These are phyloP conservation scores for Cephaloascus albidus DNA, from an alignment of 805 yeast species.

Conservation along the genomic window DNA sequence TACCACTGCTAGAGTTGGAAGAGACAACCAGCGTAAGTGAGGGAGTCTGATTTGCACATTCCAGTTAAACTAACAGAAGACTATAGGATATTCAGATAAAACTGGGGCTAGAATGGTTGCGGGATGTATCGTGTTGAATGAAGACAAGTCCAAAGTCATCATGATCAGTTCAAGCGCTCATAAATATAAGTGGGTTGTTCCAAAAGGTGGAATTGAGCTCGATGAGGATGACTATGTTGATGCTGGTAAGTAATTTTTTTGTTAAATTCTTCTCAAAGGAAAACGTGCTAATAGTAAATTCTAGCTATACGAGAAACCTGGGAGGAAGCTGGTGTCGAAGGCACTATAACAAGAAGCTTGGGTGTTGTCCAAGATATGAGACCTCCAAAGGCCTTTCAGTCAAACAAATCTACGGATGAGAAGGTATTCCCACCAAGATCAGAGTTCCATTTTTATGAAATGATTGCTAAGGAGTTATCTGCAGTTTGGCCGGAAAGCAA, in stretches of 20 bases:
- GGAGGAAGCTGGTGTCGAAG: constrained; percentile 95
- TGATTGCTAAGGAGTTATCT: constrained; percentile 48
- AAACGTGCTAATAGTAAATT: constrained; percentile 17
- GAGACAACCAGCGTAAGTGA: constrained; percentile 35
- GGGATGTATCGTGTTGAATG: constrained; percentile 74
- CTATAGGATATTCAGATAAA: constrained; percentile 34
- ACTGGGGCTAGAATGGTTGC: constrained; percentile 86
- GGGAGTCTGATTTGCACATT: not conserved
- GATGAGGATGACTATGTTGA: constrained; percentile 50
- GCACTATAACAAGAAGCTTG: constrained; percentile 43
- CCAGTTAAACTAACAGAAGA: not conserved
- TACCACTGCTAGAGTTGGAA: constrained; percentile 39
- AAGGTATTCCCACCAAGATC: constrained; percentile 35
- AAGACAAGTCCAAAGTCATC: constrained; percentile 50
- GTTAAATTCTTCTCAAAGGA: constrained; percentile 1
- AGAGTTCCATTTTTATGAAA: constrained; percentile 85
- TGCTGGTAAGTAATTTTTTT: constrained; percentile 1
- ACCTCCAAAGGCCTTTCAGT: constrained; percentile 24
- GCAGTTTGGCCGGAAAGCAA: constrained; percentile 69
- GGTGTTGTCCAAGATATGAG: constrained; percentile 61
- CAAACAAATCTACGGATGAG: not conserved
- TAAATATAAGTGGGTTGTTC: constrained; percentile 73
- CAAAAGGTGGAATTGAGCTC: constrained; percentile 90
- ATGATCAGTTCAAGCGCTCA: constrained; percentile 72
- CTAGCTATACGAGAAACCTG: constrained; percentile 86